Percentiles rank a stretch among this genome's conserved stretches.
phyloP scores from a whole-genome alignment of 768 basidiomycete species.

The Pholiota conissans region DNA sequence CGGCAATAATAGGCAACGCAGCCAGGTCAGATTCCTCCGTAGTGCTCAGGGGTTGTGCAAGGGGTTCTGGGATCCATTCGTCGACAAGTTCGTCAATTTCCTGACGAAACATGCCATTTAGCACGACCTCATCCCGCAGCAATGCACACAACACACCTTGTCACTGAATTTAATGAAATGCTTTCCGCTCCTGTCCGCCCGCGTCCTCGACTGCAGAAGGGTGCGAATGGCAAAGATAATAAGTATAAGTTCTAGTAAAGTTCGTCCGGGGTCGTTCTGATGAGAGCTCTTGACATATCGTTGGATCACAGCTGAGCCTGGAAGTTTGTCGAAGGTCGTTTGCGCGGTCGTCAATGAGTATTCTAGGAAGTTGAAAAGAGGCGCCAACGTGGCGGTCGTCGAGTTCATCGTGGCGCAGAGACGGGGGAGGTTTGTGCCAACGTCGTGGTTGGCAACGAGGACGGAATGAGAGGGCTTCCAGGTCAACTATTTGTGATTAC shows the following conservation, averaged over 20 bases:
- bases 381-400: constrained; percentile 37
- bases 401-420: constrained; percentile 27
- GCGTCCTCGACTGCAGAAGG: constrained; percentile 84
- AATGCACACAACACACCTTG: constrained; percentile 56
- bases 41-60: constrained; percentile 61
- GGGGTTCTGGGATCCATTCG: constrained; percentile 90
- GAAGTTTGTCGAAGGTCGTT: constrained; percentile 69
- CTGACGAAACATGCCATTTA: constrained; percentile 25
- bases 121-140: not conserved
- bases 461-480: too few species aligned
- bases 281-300: constrained; percentile 95
- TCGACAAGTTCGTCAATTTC: constrained; percentile 97
- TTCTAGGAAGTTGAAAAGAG: constrained; percentile 66
- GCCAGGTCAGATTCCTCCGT: constrained; percentile 69
- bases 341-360: constrained; percentile 59
- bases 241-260: constrained; percentile 86
- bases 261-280: constrained; percentile 93
- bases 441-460: too few species aligned
- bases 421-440: too few species aligned
- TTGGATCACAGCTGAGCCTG: constrained; percentile 80
- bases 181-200: constrained; percentile 80
- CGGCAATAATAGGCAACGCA: constrained; percentile 74
- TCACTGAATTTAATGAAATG: constrained; percentile 91
- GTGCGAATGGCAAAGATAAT: constrained; percentile 88
- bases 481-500: too few species aligned